phyloP scores from a whole-genome alignment of 768 basidiomycete species.

The Panaeolus cyanescens region DNA sequence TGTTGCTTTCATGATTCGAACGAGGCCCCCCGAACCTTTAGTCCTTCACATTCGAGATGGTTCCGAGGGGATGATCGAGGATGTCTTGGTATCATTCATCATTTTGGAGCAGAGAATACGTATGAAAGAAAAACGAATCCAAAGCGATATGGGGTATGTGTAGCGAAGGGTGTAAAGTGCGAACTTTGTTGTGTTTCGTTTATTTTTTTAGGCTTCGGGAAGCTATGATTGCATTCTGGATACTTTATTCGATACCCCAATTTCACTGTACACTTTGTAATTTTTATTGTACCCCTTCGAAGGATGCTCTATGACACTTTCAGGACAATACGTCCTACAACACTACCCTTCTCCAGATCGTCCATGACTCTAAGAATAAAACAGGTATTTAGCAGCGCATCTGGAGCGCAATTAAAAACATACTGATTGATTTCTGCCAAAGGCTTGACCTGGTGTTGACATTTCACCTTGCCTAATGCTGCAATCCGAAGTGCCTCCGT shows the following conservation, averaged over 20 bases:
- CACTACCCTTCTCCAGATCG: conserved; percentile 28
- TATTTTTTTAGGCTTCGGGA: neutral
- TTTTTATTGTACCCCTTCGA: neutral
- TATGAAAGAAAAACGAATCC: conserved; percentile 16
- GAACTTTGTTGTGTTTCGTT: neutral
- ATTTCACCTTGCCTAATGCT: conserved; percentile 66
- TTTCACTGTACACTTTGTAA: neutral
- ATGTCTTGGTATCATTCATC: conserved; percentile 15
- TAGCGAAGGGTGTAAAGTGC: neutral
- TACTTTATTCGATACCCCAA: neutral
- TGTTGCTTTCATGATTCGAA: conserved; percentile 7
- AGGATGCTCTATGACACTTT: conserved; percentile 17
- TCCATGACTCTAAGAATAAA: conserved; percentile 23
- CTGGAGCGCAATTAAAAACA: conserved; percentile 17
- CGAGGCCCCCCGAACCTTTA: neutral
- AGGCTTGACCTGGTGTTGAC: conserved; percentile 45
- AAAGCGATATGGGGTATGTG: conserved; percentile 14
- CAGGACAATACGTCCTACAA: conserved; percentile 34
- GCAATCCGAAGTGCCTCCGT: conserved; percentile 79
- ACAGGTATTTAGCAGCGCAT: neutral
- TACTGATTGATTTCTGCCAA: conserved; percentile 55
- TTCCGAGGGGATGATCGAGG: conserved; percentile 9
- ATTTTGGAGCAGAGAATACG: conserved; percentile 14
- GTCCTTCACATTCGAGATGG: conserved; percentile 7
- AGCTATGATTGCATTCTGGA: neutral